Evolutionary conservation across 148 eudicot genomes (phyloP).

Genomic region (Chenopodium formosanum): DNA sequence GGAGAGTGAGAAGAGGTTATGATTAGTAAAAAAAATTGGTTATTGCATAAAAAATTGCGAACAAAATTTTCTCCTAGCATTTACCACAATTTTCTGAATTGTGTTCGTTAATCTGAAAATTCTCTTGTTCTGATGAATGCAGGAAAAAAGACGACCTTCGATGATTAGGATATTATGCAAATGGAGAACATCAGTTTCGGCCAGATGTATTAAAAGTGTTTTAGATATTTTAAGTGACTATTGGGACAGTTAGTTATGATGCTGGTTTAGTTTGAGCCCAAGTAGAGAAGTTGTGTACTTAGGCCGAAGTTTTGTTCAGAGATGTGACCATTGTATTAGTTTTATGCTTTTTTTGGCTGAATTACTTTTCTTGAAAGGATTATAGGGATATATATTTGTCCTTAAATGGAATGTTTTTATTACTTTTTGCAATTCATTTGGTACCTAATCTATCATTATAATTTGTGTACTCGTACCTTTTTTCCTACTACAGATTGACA

Average conservation of each 20-base stretch:
- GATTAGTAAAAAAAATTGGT: no score
- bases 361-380: background rate
- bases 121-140: background rate
- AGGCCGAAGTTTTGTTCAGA: constrained; percentile 11
- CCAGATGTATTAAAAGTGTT: background rate
- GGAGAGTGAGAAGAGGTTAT: no score
- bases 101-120: no score
- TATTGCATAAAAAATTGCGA: no score
- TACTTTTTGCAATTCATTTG: background rate
- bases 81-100: no score
- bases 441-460: background rate
- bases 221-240: background rate
- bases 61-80: no score
- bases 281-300: background rate
- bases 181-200: background rate
- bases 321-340: background rate
- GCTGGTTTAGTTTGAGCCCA: background rate
- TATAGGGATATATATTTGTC: background rate
- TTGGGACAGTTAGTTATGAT: background rate
- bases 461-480: no score
- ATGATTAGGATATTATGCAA: constrained; percentile 6
- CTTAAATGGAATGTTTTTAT: background rate
- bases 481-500: no score
- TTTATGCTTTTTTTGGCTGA: background rate
- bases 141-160: constrained; percentile 40